These are phyloP conservation scores for Solanum acaule DNA, from an alignment of 257 asterid species.

Conservation along the genomic window DNA sequence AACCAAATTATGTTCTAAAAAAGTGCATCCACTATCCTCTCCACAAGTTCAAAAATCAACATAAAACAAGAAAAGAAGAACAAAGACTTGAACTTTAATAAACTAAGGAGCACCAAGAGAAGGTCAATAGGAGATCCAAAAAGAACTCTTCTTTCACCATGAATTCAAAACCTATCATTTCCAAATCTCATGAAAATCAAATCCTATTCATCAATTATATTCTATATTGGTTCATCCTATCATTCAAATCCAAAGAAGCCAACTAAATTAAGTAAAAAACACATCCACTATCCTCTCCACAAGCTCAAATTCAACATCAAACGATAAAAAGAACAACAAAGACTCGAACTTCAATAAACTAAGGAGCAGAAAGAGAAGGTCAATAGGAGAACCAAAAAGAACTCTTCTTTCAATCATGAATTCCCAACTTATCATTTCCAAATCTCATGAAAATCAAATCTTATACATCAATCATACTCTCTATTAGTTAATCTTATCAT, in stretches of 20 bases:
- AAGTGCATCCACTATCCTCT: background rate
- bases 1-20: background rate
- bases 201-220: background rate
- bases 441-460: background rate
- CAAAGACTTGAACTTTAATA: background rate
- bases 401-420: background rate
- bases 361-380: background rate
- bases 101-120: background rate
- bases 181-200: background rate
- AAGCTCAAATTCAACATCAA: background rate
- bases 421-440: background rate
- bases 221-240: background rate
- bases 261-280: background rate
- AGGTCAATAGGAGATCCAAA: too few species aligned
- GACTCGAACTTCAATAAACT: background rate
- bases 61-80: background rate
- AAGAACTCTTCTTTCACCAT: background rate
- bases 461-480: background rate
- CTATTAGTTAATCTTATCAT: background rate
- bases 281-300: background rate
- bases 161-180: background rate
- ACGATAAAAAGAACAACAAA: background rate
- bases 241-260: background rate
- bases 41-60: background rate
- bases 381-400: background rate